Percentiles rank a stretch among this genome's conserved stretches.
phyloP scores from a whole-genome alignment of 1,139 yeast species.

The Geotrichum europaeum region DNA sequence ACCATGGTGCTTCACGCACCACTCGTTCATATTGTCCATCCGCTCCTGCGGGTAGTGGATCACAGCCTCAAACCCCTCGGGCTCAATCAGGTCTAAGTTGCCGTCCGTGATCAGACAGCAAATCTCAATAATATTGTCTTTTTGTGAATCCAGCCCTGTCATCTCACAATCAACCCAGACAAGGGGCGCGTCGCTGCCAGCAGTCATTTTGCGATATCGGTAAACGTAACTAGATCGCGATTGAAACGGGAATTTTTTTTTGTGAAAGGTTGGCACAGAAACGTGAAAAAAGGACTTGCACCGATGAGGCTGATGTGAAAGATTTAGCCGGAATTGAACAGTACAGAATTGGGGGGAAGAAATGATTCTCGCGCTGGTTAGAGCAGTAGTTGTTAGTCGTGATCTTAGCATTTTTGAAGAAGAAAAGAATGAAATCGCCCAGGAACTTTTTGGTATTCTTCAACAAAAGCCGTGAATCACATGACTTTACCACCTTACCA shows the following conservation, averaged over 20 bases:
- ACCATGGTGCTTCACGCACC: slow-evolving; percentile 83
- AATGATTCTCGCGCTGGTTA: not conserved
- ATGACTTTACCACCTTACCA: not conserved
- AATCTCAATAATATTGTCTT: slow-evolving; percentile 80
- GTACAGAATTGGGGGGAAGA: not conserved
- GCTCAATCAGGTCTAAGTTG: slow-evolving; percentile 58
- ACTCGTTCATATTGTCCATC: slow-evolving; percentile 69
- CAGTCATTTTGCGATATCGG: slow-evolving; percentile 11
- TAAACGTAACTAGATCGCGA: slow-evolving; percentile 3
- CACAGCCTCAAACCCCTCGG: slow-evolving; percentile 69
- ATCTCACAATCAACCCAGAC: slow-evolving; percentile 92
- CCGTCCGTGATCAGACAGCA: slow-evolving; percentile 89
- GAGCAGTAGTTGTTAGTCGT: not conserved
- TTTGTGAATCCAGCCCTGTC: slow-evolving; percentile 81
- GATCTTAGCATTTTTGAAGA: not conserved
- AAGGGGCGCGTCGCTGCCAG: slow-evolving; percentile 26
- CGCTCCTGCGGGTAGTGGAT: slow-evolving; percentile 61
- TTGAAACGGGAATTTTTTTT: not conserved
- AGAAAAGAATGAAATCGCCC: not conserved
- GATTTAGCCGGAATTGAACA: not conserved
- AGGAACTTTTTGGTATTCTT: not conserved
- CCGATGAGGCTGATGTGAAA: not conserved
- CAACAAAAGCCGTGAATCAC: not conserved
- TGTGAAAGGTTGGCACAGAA: not conserved
- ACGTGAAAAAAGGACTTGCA: not conserved